Evolutionary conservation across 2,329 filamentous ascomycete species (phyloP).

Genomic region (Neonectria magnoliae): DNA sequence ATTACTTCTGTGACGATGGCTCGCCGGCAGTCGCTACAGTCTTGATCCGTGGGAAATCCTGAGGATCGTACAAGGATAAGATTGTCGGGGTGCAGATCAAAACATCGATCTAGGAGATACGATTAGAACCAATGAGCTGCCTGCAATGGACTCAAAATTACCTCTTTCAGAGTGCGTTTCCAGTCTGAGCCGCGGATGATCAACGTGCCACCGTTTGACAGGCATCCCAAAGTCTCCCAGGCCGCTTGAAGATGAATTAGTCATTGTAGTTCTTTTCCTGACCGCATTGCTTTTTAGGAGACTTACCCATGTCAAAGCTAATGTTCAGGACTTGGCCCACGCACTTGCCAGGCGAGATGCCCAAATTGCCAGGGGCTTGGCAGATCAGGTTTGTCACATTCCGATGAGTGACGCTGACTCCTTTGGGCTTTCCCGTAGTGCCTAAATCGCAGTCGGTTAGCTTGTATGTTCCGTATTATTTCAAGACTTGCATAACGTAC

Average conservation of each 20-base stretch:
- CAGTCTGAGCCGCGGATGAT: conserved; percentile 61
- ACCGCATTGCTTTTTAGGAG: background rate
- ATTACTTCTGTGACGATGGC: conserved; percentile 55
- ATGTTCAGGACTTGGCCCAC: conserved; percentile 67
- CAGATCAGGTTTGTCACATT: conserved; percentile 66
- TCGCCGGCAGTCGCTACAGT: conserved; percentile 65
- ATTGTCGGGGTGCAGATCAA: conserved; percentile 67
- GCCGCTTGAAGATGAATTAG: conserved; percentile 52
- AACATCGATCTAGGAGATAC: conserved; percentile 55
- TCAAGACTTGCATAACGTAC: conserved; percentile 37
- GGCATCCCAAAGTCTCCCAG: conserved; percentile 66
- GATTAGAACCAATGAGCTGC: background rate
- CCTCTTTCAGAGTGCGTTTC: conserved; percentile 56
- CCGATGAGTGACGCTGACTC: conserved; percentile 65
- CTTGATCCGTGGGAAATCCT: conserved; percentile 60
- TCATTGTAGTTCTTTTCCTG: background rate
- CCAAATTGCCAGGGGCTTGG: conserved; percentile 59
- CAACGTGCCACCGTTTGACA: conserved; percentile 67
- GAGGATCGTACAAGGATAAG: conserved; percentile 58
- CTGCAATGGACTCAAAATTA: conserved; percentile 33
- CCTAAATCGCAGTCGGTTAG: conserved; percentile 37
- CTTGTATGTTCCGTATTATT: background rate
- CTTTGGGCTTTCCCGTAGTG: conserved; percentile 68
- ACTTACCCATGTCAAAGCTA: conserved; percentile 69
- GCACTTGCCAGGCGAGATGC: conserved; percentile 58